phyloP scores from a whole-genome alignment of 176 grass and related monocot species.

The Oryza brachyantha region DNA sequence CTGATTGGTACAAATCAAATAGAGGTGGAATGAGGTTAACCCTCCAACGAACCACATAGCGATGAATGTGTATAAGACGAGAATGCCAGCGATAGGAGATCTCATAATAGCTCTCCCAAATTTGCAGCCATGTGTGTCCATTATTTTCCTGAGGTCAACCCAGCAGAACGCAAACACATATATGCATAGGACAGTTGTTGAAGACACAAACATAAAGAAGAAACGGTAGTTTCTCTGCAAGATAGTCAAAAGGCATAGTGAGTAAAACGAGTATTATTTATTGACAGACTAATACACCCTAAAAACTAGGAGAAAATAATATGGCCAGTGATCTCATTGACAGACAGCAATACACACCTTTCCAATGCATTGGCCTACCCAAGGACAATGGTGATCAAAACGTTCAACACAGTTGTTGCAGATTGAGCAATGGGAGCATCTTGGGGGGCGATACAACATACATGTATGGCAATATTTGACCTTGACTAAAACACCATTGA shows the following conservation, averaged over 20 bases:
- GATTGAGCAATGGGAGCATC: constrained; percentile 70
- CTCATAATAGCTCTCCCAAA: constrained; percentile 61
- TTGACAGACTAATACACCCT: background rate
- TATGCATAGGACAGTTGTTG: constrained; percentile 71
- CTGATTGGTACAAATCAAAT: constrained; percentile 93
- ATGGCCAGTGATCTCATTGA: background rate
- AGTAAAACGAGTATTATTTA: constrained; percentile 6
- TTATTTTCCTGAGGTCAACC: constrained; percentile 72
- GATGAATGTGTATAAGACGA: constrained; percentile 84
- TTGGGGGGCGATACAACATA: constrained; percentile 85
- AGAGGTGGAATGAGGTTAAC: constrained; percentile 84
- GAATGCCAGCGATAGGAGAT: constrained; percentile 75
- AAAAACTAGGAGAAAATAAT: background rate
- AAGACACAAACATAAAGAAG: constrained; percentile 91
- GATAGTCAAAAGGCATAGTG: constrained; percentile 28
- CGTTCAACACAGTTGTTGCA: constrained; percentile 62
- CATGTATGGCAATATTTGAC: constrained; percentile 83
- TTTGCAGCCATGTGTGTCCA: constrained; percentile 52
- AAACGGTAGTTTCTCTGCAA: constrained; percentile 89
- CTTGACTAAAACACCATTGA: constrained; percentile 66
- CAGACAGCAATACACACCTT: constrained; percentile 44
- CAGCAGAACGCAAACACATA: constrained; percentile 87
- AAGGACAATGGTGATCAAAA: constrained; percentile 82
- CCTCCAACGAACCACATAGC: constrained; percentile 92
- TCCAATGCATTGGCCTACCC: constrained; percentile 84